These are phyloP conservation scores for Scenedesmus sp. DNA, from an alignment of 163 green algal genomes.

Conservation along the genomic window DNA sequence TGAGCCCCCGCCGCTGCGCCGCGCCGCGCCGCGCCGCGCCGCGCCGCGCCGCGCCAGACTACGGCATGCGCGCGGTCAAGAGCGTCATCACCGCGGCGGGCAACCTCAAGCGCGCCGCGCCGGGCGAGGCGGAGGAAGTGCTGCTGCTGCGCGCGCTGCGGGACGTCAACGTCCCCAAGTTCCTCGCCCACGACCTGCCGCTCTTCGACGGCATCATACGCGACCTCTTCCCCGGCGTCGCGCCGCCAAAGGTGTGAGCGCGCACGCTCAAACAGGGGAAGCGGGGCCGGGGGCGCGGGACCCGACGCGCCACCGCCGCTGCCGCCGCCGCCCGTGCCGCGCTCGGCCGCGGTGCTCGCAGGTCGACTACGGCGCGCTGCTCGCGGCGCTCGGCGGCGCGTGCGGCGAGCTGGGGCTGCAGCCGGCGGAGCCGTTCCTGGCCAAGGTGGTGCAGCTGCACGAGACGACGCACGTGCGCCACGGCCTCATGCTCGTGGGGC, in stretches of 20 bases:
- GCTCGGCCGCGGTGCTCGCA: slow-evolving; percentile 33
- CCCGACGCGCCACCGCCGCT: too few relatives aligned
- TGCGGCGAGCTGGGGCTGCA: slow-evolving; percentile 70
- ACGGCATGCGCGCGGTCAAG: slow-evolving; percentile 86
- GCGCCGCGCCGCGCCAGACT: not conserved
- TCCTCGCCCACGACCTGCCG: slow-evolving; percentile 85
- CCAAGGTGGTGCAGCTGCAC: slow-evolving; percentile 83
- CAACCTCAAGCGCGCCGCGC: slow-evolving; percentile 81
- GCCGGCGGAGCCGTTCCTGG: slow-evolving; percentile 73
- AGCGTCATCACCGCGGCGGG: slow-evolving; percentile 84
- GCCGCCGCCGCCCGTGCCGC: too few relatives aligned
- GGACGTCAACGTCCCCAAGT: slow-evolving; percentile 90
- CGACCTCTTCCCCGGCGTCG: slow-evolving; percentile 82
- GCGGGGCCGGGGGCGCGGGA: too few relatives aligned
- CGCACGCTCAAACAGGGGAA: too few relatives aligned
- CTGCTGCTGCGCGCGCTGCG: slow-evolving; percentile 36
- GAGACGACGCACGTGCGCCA: slow-evolving; percentile 85
- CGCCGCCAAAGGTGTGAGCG: slow-evolving; percentile 24
- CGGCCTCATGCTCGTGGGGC: slow-evolving; percentile 83
- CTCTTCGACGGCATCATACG: slow-evolving; percentile 89
- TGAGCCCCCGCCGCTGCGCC: too few relatives aligned
- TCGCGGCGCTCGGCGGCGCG: slow-evolving; percentile 60
- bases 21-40: too few relatives aligned
- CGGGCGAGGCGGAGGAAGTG: slow-evolving; percentile 77
- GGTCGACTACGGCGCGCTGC: slow-evolving; percentile 70